Evolutionary conservation across 2,329 filamentous ascomycete genomes (phyloP), one percentile per base, ranked within the genome.

Genomic region (Exutisphaerella laricina): DNA sequence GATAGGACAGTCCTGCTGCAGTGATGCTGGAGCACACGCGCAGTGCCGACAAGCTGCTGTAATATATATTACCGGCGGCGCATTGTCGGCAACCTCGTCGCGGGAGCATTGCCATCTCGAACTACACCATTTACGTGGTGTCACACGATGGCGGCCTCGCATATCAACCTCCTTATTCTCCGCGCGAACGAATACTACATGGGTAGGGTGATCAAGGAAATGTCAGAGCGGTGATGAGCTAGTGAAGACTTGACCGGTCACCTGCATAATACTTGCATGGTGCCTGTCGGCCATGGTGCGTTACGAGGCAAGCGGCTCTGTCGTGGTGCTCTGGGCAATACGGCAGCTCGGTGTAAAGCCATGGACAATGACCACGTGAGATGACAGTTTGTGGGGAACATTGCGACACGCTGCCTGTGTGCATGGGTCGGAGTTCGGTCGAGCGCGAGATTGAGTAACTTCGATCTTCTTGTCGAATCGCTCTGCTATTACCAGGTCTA

Each of bases 261-360:
- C 32, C 30, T 41, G 45, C 30, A 33, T 28, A n/a, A n/a, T 3
- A 32, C 12, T 12, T 14, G 8, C 48, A 48, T 41, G 13, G 43
- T 46, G 39, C 39, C 33, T 46, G 43, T 44, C 39, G 43, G 45
- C 13, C 26, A 33, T 20, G 14, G 25, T 25, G 14, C 38, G 33
- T 14, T 41, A 46, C 39, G 34, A 39, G 43, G 43, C 35, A 51
- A 45, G 37, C 43, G 29, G 30, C 44, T 33, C 28, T 38, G 35
- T n/a, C n/a, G n/a, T n/a, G n/a, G n/a, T n/a, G n/a, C n/a, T n/a
- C n/a, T n/a, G n/a, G n/a, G n/a, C n/a, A n/a, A n/a, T n/a, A n/a
- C n/a, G n/a, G n/a, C n/a, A n/a, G n/a, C n/a, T n/a, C n/a, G n/a
- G n/a, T n/a, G n/a, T n/a, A n/a, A n/a, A n/a, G n/a, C n/a, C n/a